Evolutionary conservation across 2,329 filamentous ascomycete species (phyloP).

Genomic region (Talaromyces islandicus): DNA sequence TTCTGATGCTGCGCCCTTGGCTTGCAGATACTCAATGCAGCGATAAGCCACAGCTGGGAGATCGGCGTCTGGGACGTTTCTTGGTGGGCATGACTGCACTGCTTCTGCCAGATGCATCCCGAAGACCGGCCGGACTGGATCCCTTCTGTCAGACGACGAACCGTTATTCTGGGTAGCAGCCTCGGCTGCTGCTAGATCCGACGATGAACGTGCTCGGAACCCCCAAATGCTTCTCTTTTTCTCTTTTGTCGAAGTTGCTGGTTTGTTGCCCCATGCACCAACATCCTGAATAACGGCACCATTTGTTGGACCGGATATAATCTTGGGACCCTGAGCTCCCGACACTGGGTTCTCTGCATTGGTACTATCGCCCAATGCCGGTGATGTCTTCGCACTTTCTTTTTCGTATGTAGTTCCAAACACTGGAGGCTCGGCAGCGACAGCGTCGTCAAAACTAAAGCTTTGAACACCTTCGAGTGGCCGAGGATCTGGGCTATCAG

Average conservation of each 20-base stretch:
- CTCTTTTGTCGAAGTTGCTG: slow-evolving; percentile 62
- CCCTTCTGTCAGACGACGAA: slow-evolving; percentile 41
- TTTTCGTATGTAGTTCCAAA: slow-evolving; percentile 37
- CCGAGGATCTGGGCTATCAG: slow-evolving; percentile 35
- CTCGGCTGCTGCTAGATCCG: slow-evolving; percentile 45
- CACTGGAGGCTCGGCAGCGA: slow-evolving; percentile 53
- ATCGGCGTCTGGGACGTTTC: slow-evolving; percentile 60
- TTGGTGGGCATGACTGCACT: slow-evolving; percentile 70
- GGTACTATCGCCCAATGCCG: slow-evolving; percentile 24
- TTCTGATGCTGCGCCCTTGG: slow-evolving; percentile 73
- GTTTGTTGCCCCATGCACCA: slow-evolving; percentile 78
- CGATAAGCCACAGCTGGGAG: slow-evolving; percentile 91
- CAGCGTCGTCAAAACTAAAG: slow-evolving; percentile 52
- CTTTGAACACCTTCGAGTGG: slow-evolving; percentile 34
- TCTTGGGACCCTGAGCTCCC: slow-evolving; percentile 36
- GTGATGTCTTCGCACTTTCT: slow-evolving; percentile 27
- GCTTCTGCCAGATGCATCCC: slow-evolving; percentile 81
- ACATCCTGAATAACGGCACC: slow-evolving; percentile 76
- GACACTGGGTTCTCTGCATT: slow-evolving; percentile 12
- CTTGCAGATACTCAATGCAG: slow-evolving; percentile 86
- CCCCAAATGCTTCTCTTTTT: slow-evolving; percentile 68
- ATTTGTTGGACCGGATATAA: slow-evolving; percentile 83
- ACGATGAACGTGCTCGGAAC: slow-evolving; percentile 64
- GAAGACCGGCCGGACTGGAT: slow-evolving; percentile 67
- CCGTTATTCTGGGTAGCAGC: slow-evolving; percentile 47